phyloP scores from a whole-genome alignment of 805 yeast genomes.

The Candida endomychidarum region DNA sequence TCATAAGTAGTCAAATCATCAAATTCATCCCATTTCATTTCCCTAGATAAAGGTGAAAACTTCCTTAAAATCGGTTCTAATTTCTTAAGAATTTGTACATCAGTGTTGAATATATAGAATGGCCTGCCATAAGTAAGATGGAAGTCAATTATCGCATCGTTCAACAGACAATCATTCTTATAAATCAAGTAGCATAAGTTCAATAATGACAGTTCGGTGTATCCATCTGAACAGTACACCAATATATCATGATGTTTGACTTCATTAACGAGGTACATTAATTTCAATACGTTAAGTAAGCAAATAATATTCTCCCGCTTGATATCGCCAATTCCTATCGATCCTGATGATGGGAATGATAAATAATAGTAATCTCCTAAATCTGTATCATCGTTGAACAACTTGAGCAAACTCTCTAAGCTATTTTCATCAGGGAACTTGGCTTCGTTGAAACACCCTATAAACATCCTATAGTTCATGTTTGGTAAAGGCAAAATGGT shows the following conservation, averaged over 20 bases:
- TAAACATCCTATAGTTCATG: constrained; percentile 53
- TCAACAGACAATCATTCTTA: constrained; percentile 56
- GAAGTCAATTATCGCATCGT: constrained; percentile 63
- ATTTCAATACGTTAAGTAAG: constrained; percentile 67
- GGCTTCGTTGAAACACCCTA: constrained; percentile 62
- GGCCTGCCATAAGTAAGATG: constrained; percentile 72
- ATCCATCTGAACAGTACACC: constrained; percentile 85
- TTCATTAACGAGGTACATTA: constrained; percentile 47
- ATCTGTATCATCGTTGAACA: constrained; percentile 7
- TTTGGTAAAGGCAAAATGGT: constrained; percentile 45
- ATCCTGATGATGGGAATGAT: constrained; percentile 85
- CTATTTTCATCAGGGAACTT: constrained; percentile 47
- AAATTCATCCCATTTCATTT: constrained; percentile 28
- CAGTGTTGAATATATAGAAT: constrained; percentile 78
- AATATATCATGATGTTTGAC: constrained; percentile 45
- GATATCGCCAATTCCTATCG: constrained; percentile 73
- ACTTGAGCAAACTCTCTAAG: constrained; percentile 26
- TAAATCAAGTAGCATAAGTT: constrained; percentile 71
- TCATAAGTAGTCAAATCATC: constrained; percentile 31
- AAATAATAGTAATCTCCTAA: constrained; percentile 30
- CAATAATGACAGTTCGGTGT: constrained; percentile 84
- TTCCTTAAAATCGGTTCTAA: constrained; percentile 60
- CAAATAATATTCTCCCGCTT: constrained; percentile 60
- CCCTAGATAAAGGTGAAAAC: constrained; percentile 51
- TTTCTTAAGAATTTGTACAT: constrained; percentile 62